Conservation (phyloP, 345 rosid genomes). For the Sonneratia caseolaris region DNA sequence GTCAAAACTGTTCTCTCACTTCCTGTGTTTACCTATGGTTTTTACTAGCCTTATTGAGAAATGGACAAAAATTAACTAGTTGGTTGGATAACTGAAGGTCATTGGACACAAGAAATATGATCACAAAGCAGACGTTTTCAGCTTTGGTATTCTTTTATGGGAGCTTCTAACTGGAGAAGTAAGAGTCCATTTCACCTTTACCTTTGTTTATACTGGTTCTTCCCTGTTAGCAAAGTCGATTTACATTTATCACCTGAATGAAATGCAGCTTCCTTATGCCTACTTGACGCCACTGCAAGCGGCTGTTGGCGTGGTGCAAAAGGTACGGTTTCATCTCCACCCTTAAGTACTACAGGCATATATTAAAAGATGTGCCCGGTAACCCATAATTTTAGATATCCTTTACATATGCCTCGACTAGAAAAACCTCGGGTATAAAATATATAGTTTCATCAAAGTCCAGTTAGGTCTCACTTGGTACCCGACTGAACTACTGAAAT, state of each 20-base stretch:
- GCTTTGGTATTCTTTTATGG: conserved; percentile 82
- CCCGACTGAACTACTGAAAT: no score
- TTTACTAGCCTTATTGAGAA: not conserved
- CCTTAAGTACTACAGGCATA: no score
- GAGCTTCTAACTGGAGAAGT: conserved; percentile 93
- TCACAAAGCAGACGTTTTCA: conserved; percentile 86
- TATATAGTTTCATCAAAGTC: not conserved
- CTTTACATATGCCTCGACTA: not conserved
- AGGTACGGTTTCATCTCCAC: conserved; percentile 27
- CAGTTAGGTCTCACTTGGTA: no score
- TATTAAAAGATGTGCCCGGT: no score
- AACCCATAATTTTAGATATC: not conserved
- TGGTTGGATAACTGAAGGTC: conserved; percentile 48
- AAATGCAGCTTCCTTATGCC: conserved; percentile 68
- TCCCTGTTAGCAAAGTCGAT: conserved; percentile 5
- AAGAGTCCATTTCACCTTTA: conserved; percentile 14
- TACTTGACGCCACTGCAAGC: conserved; percentile 80
- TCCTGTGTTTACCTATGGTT: not conserved
- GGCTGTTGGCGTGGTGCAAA: conserved; percentile 88
- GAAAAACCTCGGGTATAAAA: not conserved
- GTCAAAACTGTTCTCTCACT: not conserved
- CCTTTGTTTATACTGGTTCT: not conserved
- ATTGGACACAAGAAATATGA: conserved; percentile 89
- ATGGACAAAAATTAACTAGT: conserved; percentile 2
- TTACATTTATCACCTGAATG: conserved; percentile 6